Evolutionary conservation across 345 rosid genomes (phyloP).

Genomic region (Eucalyptus curtisii): DNA sequence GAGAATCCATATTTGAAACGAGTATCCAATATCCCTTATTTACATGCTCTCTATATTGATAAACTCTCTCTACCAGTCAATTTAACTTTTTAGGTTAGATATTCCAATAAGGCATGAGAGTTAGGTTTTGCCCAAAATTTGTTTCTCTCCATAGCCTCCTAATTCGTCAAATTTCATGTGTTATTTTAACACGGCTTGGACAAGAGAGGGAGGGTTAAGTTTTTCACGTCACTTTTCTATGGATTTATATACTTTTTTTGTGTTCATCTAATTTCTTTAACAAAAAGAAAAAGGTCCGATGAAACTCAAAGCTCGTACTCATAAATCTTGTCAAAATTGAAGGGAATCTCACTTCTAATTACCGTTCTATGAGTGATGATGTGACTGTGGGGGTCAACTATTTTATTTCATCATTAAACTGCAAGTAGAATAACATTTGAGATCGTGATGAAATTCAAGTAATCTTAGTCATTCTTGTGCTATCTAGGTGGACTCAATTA

Average conservation of each 20-base stretch:
- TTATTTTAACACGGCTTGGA: background rate
- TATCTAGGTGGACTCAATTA: background rate
- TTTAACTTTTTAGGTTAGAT: background rate
- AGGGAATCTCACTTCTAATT: background rate
- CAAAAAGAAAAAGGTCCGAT: background rate
- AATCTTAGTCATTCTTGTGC: background rate
- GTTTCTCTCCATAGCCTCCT: rapidly evolving
- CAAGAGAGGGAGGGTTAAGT: background rate
- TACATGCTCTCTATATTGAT: background rate
- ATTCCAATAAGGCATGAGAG: background rate
- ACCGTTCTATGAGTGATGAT: background rate
- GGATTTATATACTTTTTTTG: background rate
- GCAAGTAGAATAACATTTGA: background rate
- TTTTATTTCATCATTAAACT: background rate
- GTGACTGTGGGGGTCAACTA: background rate
- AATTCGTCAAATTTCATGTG: background rate
- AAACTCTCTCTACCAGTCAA: background rate
- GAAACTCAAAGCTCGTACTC: background rate
- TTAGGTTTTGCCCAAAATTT: background rate
- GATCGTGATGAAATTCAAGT: background rate
- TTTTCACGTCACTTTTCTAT: background rate
- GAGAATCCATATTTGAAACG: background rate
- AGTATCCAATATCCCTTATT: background rate
- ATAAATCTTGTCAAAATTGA: background rate
- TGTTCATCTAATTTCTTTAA: background rate